Evolutionary conservation across 805 yeast genomes (phyloP), one percentile per base, ranked within the genome.

Genomic region (Nakazawaea laoshanensis): DNA sequence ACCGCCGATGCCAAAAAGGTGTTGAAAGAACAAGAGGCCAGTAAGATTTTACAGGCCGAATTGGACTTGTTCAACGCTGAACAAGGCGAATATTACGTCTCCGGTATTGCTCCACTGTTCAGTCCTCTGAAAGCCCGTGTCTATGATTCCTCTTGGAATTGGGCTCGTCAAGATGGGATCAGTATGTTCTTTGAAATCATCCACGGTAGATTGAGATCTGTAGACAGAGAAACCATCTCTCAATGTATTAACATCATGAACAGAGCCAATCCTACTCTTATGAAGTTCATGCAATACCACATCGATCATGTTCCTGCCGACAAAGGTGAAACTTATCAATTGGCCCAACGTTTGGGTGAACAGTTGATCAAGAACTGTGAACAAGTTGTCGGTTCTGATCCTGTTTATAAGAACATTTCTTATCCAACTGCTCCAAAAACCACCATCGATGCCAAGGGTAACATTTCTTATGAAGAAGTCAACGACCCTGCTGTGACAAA

Each of bases 121-220:
- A 83, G 95, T 20, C 70, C 89, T 41, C 72, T 83, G 63, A 92
- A 92, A 67, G 95, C 96, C 19, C 83, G 98, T 67, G 77, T 81
- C 35, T 92, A 89, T 59, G 97, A 92, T 62, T 87, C 96, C 15
- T 87, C 88, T 62, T 92, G 98, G 98, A 94, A 94, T 62, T 92
- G 98, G 98, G 96, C 97, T 30, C 84, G 96, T 61, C 98, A 92
- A 67, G 95, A 92, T 57, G 83, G 92, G 40, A 66, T 92, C 47
- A 75, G 87, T 31, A 80, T 92, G 85, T 92, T 84, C 65, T 92
- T 74, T 55, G 96, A 92, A 61, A 87, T 92, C 50, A 87, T 92
- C 47, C 94, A 92, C 59, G 98, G 98, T 57, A 80, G 84, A 43
- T 72, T 82, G 42, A 76, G 87, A 41, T 79, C 85, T 39, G 82